These are phyloP conservation scores for Alternaria brassicicola DNA, from an alignment of 2,329 filamentous ascomycete species.

Conservation along the genomic window DNA sequence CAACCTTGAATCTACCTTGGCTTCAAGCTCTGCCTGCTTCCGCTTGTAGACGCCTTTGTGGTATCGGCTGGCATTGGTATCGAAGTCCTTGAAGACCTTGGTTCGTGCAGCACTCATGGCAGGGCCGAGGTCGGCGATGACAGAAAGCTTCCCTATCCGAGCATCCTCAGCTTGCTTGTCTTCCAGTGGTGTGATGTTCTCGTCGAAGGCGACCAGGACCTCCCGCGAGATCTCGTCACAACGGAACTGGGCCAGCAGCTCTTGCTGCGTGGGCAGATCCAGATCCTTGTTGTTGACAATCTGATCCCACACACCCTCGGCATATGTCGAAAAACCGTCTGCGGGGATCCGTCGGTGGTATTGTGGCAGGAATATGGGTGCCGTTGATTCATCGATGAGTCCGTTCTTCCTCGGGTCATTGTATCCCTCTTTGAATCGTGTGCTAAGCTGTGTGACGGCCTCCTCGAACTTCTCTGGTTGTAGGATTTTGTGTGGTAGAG, in stretches of 20 bases:
- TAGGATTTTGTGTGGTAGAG: conserved; percentile 93
- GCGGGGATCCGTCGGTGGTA: conserved; percentile 96
- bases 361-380: conserved; percentile 86
- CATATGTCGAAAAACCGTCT: conserved; percentile 94
- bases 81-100: conserved; percentile 81
- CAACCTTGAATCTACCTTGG: conserved; percentile 84
- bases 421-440: conserved; percentile 81
- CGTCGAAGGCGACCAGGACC: conserved; percentile 82
- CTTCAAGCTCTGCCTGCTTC: conserved; percentile 83
- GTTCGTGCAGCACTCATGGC: conserved; percentile 74
- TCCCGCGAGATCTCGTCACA: conserved; percentile 96
- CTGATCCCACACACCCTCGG: conserved; percentile 95
- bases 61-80: conserved; percentile 88
- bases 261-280: conserved; percentile 94
- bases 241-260: conserved; percentile 93
- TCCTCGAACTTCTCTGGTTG: conserved; percentile 88
- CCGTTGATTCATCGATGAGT: conserved; percentile 71
- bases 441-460: conserved; percentile 79
- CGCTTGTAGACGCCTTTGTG: conserved; percentile 93
- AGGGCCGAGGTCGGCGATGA: conserved; percentile 76
- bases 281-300: conserved; percentile 99
- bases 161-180: conserved; percentile 79
- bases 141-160: conserved; percentile 72
- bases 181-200: conserved; percentile 81
- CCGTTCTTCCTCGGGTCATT: conserved; percentile 68